These are phyloP conservation scores for Backusella australiensis DNA, from an alignment of 192 early-diverging fungal species.

Conservation along the genomic window DNA sequence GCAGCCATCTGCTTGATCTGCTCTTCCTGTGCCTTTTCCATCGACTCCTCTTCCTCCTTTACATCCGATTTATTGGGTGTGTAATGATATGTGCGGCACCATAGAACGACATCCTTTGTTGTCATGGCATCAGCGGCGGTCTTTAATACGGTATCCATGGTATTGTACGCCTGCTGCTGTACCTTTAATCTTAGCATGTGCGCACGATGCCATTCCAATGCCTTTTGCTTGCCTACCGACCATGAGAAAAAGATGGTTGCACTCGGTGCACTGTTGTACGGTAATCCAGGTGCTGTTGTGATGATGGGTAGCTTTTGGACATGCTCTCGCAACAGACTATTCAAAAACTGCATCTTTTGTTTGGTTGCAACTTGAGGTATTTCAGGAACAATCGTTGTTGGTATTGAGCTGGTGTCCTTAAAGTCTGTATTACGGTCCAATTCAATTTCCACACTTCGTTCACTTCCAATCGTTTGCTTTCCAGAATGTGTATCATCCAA, in stretches of 20 bases:
- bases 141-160: slow-evolving; percentile 20
- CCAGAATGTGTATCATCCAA: slow-evolving; percentile 74
- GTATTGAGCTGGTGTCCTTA: slow-evolving; percentile 18
- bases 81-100: slow-evolving; percentile 41
- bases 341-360: slow-evolving; percentile 19
- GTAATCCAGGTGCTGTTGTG: slow-evolving; percentile 6
- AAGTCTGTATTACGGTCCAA: slow-evolving; percentile 82
- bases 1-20: background rate
- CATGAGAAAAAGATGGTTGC: slow-evolving; percentile 37
- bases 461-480: slow-evolving; percentile 65
- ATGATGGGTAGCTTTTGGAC: slow-evolving; percentile 19
- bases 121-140: slow-evolving; percentile 26
- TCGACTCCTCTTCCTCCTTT: background rate
- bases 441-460: slow-evolving; percentile 78
- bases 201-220: slow-evolving; percentile 55
- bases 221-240: slow-evolving; percentile 45
- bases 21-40: background rate
- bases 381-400: background rate
- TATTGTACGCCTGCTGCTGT: slow-evolving; percentile 20
- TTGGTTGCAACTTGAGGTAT: background rate
- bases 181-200: slow-evolving; percentile 31
- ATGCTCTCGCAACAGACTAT: slow-evolving; percentile 15
- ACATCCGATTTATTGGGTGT: slow-evolving; percentile 36
- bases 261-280: slow-evolving; percentile 42
- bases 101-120: slow-evolving; percentile 41